A percentile compares a stretch with the other conserved stretches of the same genome.
These are phyloP conservation scores for Globisporangium sylvaticum DNA, from an alignment of 352 stramenopile species.

Conservation along the genomic window DNA sequence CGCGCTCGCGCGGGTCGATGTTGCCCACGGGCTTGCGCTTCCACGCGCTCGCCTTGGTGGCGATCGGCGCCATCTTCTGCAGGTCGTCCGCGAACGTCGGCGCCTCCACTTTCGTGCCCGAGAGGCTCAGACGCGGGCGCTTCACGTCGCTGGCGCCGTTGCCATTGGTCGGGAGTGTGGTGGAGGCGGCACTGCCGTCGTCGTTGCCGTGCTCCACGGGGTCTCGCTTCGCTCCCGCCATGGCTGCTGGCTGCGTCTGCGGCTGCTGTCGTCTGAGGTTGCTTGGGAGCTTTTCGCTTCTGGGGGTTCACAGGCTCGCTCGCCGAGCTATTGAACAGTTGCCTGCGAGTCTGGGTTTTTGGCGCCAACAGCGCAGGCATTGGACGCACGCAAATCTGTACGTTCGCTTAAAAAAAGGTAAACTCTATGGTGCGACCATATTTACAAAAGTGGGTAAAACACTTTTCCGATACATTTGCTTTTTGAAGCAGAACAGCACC, in stretches of 20 bases:
- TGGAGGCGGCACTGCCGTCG: not conserved
- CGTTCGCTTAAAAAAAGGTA: too few species aligned
- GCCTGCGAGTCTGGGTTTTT: too few species aligned
- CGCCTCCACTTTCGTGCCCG: constrained; percentile 22
- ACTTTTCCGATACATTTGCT: too few species aligned
- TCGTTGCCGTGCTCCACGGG: constrained; percentile 5
- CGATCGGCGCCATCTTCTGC: constrained; percentile 54
- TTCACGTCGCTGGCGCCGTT: constrained; percentile 18
- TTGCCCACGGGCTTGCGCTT: constrained; percentile 38
- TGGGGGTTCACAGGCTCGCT: not conserved
- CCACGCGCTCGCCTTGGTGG: constrained; percentile 63
- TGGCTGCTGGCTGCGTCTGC: constrained; percentile 4
- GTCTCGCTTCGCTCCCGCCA: constrained; percentile 38
- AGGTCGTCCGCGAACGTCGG: constrained; percentile 54
- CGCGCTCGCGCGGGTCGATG: constrained; percentile 32
- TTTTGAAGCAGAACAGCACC: too few species aligned
- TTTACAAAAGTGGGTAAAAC: too few species aligned
- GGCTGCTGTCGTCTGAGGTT: not conserved
- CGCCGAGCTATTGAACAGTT: too few species aligned
- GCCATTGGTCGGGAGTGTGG: not conserved
- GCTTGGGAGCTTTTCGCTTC: not conserved
- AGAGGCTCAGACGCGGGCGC: constrained; percentile 30
- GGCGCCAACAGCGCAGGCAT: too few species aligned
- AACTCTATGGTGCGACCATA: too few species aligned
- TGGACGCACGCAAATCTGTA: too few species aligned